Percentiles rank a stretch among this genome's conserved stretches.
phyloP scores from a whole-genome alignment of 495 filamentous ascomycete genomes.

The Xylaria venustula region DNA sequence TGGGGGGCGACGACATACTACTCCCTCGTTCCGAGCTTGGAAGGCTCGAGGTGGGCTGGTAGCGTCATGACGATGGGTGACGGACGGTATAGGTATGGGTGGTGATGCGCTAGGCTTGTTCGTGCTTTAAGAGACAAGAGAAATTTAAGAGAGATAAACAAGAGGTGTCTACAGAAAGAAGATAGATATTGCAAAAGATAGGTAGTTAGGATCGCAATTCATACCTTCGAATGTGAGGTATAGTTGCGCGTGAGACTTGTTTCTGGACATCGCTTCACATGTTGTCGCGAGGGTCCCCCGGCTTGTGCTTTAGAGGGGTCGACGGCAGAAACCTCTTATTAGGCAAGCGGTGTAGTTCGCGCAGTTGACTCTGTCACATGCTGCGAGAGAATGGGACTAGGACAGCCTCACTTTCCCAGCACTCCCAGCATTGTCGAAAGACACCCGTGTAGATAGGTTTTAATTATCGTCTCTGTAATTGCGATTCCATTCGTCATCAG shows the following conservation, averaged over 20 bases:
- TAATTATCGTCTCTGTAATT: constrained; percentile 1
- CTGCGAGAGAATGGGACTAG: neutral
- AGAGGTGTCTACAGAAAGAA: too few relatives aligned
- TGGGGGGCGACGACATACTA: constrained; percentile 48
- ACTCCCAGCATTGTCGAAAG: neutral
- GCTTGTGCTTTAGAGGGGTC: neutral
- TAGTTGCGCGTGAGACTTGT: neutral
- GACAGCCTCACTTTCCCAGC: neutral
- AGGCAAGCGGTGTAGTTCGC: constrained; percentile 17
- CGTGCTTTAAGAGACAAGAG: too few relatives aligned
- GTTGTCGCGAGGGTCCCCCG: neutral
- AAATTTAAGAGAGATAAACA: too few relatives aligned
- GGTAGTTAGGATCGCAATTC: neutral
- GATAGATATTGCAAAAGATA: too few relatives aligned
- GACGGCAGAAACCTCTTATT: constrained; percentile 2
- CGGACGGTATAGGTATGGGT: neutral
- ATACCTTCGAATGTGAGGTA: neutral
- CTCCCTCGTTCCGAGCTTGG: constrained; percentile 65
- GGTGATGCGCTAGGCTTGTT: neutral
- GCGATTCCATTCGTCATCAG: constrained; percentile 10
- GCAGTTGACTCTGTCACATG: too few relatives aligned
- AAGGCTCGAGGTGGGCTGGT: constrained; percentile 57
- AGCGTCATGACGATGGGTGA: constrained; percentile 11
- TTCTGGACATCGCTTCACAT: neutral
- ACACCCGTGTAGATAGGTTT: neutral